phyloP scores from a whole-genome alignment of 148 eudicot species.

The Polygonum aviculare region DNA sequence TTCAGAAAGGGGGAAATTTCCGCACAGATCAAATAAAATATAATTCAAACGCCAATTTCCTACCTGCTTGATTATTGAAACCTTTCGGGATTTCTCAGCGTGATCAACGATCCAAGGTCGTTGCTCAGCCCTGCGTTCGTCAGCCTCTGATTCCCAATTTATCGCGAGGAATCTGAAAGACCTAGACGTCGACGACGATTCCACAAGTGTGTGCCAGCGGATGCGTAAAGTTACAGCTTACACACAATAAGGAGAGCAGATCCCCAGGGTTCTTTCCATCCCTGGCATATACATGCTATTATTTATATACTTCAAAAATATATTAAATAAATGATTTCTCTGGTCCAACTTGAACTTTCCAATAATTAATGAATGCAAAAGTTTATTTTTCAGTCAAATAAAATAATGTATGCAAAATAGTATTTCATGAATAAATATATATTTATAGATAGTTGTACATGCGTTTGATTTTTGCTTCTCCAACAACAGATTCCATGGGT shows the following conservation, averaged over 20 bases:
- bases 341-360: neutral
- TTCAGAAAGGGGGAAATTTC: neutral
- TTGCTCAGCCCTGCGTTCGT: neutral
- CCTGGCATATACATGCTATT: neutral
- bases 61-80: neutral
- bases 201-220: conserved; percentile 6
- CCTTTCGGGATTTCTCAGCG: neutral
- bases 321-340: neutral
- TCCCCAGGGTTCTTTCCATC: neutral
- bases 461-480: neutral
- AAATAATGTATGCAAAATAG: neutral
- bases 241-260: neutral
- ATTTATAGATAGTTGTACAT: neutral
- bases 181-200: conserved; percentile 1
- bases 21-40: neutral
- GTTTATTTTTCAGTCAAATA: no score
- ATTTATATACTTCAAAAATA: neutral
- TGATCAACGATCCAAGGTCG: neutral
- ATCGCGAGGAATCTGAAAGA: neutral
- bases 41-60: neutral
- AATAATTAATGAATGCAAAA: no score
- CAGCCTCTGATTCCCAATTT: neutral
- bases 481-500: no score
- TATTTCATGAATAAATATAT: no score
- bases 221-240: neutral